Evolutionary conservation across 805 yeast genomes (phyloP), one percentile per base, ranked within the genome.

Genomic region (Scheffersomyces coipomensis): DNA sequence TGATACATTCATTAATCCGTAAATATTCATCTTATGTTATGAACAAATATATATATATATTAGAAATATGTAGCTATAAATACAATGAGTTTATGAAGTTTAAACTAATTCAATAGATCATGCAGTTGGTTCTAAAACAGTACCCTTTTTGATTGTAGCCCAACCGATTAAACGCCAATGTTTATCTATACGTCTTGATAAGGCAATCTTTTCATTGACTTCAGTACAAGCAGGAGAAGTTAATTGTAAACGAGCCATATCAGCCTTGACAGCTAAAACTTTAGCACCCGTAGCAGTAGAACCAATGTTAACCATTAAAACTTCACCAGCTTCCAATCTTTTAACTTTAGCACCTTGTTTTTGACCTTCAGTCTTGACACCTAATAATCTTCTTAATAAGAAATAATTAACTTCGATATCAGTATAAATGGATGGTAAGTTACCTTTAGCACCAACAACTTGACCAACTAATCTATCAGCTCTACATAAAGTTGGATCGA

Each of bases 161-260:
- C 99, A 93, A 57, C 99, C 99, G 72, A 93, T 93, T 65, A 93
- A 78, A 79, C 99, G 93, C 96, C 97, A 93, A 69, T 93, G 99
- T 81, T 91, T 91, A 65, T 93, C 99, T 56, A 93, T 93, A 80
- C 99, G 90, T 79, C 99, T 87, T 33, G 97, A 89, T 60, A 93
- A 75, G 29, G 99, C 99, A 66, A 93, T 91, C 84, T 93, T 91
- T 75, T 93, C 99, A 53, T 95, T 88, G 37, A 91, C 78, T 75
- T 91, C 97, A 27, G 99, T 91, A 82, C 99, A 93, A 35, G 98
- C 99, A 40, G 99, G 99, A 34, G 96, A 83, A 34, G 98, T 91
- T 62, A 93, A 79, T 62, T 88, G 89, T 60, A 93, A 78, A 78
- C 97, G 88, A 33, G 99, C 99, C 97, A 95, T 88, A 79, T 93